Percentiles rank a stretch among this genome's conserved stretches.
phyloP scores from a whole-genome alignment of 2,329 filamentous ascomycete genomes.

The Colletotrichum sp. region DNA sequence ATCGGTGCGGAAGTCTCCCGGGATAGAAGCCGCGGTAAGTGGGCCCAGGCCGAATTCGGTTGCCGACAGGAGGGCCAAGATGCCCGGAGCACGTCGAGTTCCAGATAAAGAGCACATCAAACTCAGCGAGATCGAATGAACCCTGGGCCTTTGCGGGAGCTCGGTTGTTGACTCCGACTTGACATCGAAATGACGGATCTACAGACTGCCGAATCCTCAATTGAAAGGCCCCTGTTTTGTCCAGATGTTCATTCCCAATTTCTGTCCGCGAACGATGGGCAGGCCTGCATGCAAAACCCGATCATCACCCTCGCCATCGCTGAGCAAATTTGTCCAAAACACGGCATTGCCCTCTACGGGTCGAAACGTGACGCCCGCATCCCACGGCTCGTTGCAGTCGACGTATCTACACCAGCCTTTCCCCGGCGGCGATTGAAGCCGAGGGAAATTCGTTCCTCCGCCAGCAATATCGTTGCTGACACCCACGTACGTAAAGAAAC shows the following conservation, averaged over 20 bases:
- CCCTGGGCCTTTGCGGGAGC: background rate
- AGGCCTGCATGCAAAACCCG: conserved; percentile 44
- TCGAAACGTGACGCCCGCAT: conserved; percentile 43
- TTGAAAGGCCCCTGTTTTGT: conserved; percentile 37
- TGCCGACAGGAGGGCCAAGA: background rate
- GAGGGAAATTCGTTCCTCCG: conserved; percentile 46
- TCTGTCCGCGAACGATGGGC: conserved; percentile 41
- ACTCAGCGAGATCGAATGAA: background rate
- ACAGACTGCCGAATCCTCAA: background rate
- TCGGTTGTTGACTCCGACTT: background rate
- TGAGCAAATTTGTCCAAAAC: conserved; percentile 44
- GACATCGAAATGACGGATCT: background rate
- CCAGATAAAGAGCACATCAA: background rate
- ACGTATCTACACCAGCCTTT: conserved; percentile 41
- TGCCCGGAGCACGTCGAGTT: background rate
- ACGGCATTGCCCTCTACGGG: conserved; percentile 42
- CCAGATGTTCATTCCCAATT: conserved; percentile 50
- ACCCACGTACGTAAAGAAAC: conserved; percentile 45
- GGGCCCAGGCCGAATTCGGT: background rate
- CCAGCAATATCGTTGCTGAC: conserved; percentile 40
- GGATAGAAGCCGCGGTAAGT: background rate
- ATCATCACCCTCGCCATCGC: conserved; percentile 38
- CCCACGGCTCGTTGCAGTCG: conserved; percentile 45
- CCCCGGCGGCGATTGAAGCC: conserved; percentile 37
- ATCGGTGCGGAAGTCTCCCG: background rate